Percentiles rank a stretch among this genome's conserved stretches.
phyloP scores from a whole-genome alignment of 805 yeast genomes.

The Monosporozyma aquatica region DNA sequence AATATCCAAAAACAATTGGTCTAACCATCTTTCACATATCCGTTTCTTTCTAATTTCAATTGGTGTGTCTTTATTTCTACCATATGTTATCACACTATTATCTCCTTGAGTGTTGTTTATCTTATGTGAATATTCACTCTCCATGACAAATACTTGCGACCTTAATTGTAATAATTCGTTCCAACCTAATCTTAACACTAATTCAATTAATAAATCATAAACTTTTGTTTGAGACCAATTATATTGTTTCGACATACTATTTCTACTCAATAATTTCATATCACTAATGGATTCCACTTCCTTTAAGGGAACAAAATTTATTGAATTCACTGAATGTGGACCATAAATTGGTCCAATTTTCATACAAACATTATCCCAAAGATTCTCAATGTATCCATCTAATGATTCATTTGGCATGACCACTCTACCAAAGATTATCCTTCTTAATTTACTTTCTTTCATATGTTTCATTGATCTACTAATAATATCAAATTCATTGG shows the following conservation, averaged over 20 bases:
- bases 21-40: conserved; percentile 30
- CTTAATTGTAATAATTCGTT: conserved; percentile 58
- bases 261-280: conserved; percentile 21
- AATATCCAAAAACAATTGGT: conserved; percentile 27
- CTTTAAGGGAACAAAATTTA: conserved; percentile 25
- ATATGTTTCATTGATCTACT: conserved; percentile 16
- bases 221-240: conserved; percentile 34
- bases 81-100: not conserved
- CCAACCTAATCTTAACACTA: conserved; percentile 75
- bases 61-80: conserved; percentile 12
- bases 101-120: conserved; percentile 5
- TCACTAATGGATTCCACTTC: conserved; percentile 24
- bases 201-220: conserved; percentile 60
- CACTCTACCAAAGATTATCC: conserved; percentile 24
- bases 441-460: conserved; percentile 21
- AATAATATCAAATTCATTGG: conserved; percentile 21
- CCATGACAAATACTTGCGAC: conserved; percentile 73
- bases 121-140: conserved; percentile 42
- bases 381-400: conserved; percentile 17
- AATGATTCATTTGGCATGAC: conserved; percentile 23
- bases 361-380: conserved; percentile 22
- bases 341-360: conserved; percentile 29
- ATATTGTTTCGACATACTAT: conserved; percentile 21
- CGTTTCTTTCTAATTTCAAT: conserved; percentile 19
- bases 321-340: conserved; percentile 22